A percentile compares a stretch with the other conserved stretches of the same genome.
Conservation (phyloP, 192 early-diverging fungal genomes). For the Dimargaris cristalligena region DNA sequence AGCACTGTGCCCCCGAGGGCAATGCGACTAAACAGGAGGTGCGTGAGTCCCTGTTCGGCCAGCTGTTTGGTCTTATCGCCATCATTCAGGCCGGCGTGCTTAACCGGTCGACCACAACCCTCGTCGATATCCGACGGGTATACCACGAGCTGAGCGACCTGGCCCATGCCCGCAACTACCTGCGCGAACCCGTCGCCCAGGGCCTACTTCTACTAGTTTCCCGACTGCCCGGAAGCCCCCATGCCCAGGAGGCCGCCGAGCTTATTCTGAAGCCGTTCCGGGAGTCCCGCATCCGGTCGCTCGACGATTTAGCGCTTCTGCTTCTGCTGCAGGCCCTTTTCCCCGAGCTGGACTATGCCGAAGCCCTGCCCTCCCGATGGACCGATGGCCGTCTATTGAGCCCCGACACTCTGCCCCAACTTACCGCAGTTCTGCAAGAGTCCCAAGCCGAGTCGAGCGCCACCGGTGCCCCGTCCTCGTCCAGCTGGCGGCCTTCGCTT, state of each 20-base stretch:
- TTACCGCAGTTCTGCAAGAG: slow-evolving; percentile 19
- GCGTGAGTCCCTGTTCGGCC: slow-evolving; percentile 75
- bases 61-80: slow-evolving; percentile 76
- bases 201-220: too few species aligned
- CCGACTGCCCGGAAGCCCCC: too few species aligned
- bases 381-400: slow-evolving; percentile 17
- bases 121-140: slow-evolving; percentile 54
- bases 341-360: slow-evolving; percentile 16
- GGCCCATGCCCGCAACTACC: slow-evolving; percentile 57
- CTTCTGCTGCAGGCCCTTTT: slow-evolving; percentile 24
- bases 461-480: slow-evolving; percentile 10
- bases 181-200: slow-evolving; percentile 21
- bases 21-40: slow-evolving; percentile 75
- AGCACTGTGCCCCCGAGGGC: slow-evolving; percentile 40
- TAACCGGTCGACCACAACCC: slow-evolving; percentile 35
- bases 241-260: too few species aligned
- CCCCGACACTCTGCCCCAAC: slow-evolving; percentile 15
- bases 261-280: too few species aligned
- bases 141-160: slow-evolving; percentile 48
- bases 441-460: background rate
- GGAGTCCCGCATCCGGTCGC: too few species aligned
- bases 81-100: slow-evolving; percentile 67
- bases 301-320: slow-evolving; percentile 34
- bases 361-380: slow-evolving; percentile 18
- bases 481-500: slow-evolving; percentile 56